A percentile compares a stretch with the other conserved stretches of the same genome.
phyloP scores from a whole-genome alignment of 805 yeast species.

The Ogataea ganodermae region DNA sequence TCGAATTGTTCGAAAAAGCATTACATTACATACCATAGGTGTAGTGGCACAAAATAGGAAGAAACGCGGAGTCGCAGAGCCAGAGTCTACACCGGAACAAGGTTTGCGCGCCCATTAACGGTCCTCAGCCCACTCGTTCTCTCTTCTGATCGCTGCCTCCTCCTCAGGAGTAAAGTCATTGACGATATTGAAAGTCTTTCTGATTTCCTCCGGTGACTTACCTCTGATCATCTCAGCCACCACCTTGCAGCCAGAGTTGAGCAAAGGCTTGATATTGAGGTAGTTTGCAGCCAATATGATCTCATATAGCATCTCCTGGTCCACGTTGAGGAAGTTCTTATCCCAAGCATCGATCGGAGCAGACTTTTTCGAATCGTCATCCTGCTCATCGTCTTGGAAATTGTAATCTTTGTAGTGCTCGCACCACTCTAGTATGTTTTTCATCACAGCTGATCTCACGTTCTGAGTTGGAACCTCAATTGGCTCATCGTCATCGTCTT shows the following conservation, averaged over 20 bases:
- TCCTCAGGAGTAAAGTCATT: constrained; percentile 86
- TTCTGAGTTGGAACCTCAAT: constrained; percentile 88
- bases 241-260: constrained; percentile 78
- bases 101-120: constrained; percentile 51
- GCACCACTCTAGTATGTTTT: constrained; percentile 95
- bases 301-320: constrained; percentile 85
- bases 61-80: background rate
- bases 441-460: constrained; percentile 82
- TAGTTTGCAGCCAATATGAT: constrained; percentile 82
- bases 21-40: background rate
- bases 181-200: constrained; percentile 77
- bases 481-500: constrained; percentile 62
- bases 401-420: constrained; percentile 85
- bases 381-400: constrained; percentile 76
- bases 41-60: background rate
- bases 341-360: constrained; percentile 97
- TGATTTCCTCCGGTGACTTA: constrained; percentile 75
- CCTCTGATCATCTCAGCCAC: constrained; percentile 85
- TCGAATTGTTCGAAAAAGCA: constrained; percentile 1
- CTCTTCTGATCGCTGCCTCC: constrained; percentile 84
- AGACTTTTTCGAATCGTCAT: constrained; percentile 81
- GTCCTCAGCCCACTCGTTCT: constrained; percentile 90
- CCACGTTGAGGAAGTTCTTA: constrained; percentile 88
- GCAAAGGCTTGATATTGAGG: constrained; percentile 69
- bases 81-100: too few species aligned